Base-by-base conservation (phyloP, 345 rosid genomes). In the Heritiera littoralis region DNA sequence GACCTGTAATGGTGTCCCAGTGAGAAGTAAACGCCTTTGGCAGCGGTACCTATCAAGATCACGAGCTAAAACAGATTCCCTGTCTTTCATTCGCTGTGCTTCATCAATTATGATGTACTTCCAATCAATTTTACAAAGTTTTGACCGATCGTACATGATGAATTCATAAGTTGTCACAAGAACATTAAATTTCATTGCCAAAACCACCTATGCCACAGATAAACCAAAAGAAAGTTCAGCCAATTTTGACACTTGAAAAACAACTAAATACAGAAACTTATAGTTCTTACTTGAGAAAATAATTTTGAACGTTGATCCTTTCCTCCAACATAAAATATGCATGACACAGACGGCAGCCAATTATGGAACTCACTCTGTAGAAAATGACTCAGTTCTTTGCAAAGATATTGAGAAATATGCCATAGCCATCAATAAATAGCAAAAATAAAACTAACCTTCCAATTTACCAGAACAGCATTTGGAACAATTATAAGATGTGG, bases 401-500 rank as follows among this genome's bases (percentile, higher is more conserved):
- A 77, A 66, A 56, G 10, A 59, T 65, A 63, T 54, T 63, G 71
- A 48, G 63, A 69, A 66, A 83, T 76, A 58, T 49, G n/a, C 41
- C 55, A 72, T n/a, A 13, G 8, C 30, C n/a, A 54, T 30, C 14
- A 70, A 63, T 43, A 56, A 20, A 59, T 70, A 58, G 43, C 7
- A 74, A 79, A 60, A 74, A 59, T 58, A 54, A 17, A 72, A 86
- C 93, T 69, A 81, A 97, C 99, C 99, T 97, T 97, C 99, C 99
- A 97, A 78, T 97, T 97, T 48, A 97, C 99, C 81, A 97, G 78
- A 77, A 97, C 99, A 81, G 99, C 99, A 83, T 97, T 97, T 58
- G 98, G 99, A 81, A 97, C 99, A 80, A 97, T 93, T 75, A 97
- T 97, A 86, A 97, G 99, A 89, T 97, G 99, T 3, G 99, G 99